These are phyloP conservation scores for Trichoderma gracile DNA, from an alignment of 2,329 filamentous ascomycete genomes.

Conservation along the genomic window DNA sequence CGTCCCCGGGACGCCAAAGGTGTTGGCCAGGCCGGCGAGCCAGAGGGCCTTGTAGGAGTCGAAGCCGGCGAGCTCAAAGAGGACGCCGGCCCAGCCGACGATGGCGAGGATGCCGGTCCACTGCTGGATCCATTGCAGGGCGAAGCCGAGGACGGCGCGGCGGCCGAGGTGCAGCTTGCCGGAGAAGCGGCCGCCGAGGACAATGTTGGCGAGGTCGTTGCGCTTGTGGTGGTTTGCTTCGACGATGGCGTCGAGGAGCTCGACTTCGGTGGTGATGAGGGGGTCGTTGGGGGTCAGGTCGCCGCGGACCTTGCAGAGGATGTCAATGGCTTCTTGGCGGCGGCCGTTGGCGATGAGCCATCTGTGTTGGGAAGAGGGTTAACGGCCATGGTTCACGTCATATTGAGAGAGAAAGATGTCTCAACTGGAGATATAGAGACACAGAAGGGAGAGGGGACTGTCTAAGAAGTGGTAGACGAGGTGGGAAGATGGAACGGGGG, in stretches of 20 bases:
- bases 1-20: slow-evolving; percentile 53
- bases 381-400: too few relatives aligned
- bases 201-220: slow-evolving; percentile 43
- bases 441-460: too few relatives aligned
- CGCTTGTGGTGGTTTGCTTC: slow-evolving; percentile 43
- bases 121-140: slow-evolving; percentile 46
- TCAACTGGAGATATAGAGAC: too few relatives aligned
- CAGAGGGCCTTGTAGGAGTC: slow-evolving; percentile 35
- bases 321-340: slow-evolving; percentile 38
- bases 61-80: slow-evolving; percentile 33
- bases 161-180: slow-evolving; percentile 42
- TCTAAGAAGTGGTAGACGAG: neutral
- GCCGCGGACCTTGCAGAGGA: slow-evolving; percentile 38
- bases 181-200: slow-evolving; percentile 41
- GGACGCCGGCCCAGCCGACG: slow-evolving; percentile 38
- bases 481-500: too few relatives aligned
- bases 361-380: slow-evolving; percentile 26
- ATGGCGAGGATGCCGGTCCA: slow-evolving; percentile 48
- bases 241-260: slow-evolving; percentile 45
- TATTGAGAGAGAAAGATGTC: too few relatives aligned
- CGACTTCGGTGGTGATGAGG: slow-evolving; percentile 38
- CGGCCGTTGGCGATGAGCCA: slow-evolving; percentile 43
- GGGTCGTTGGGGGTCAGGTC: slow-evolving; percentile 38
- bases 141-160: slow-evolving; percentile 43
- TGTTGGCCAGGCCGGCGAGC: slow-evolving; percentile 53